Base-by-base conservation (phyloP, 306 rosid species). In the Quercus glauca region DNA sequence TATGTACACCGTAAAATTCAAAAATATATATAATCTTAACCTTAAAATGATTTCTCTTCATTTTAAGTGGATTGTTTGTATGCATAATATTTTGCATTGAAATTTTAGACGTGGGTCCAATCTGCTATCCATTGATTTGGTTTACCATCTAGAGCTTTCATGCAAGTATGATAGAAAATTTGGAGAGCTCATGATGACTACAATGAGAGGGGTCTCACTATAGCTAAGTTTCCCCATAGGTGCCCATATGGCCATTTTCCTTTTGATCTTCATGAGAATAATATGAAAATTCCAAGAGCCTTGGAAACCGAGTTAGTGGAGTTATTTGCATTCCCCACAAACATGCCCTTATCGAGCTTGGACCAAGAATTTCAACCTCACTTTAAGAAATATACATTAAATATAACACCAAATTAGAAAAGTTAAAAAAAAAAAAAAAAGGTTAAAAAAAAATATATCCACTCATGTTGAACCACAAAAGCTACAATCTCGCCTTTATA, bases 251-350 rank as follows among this genome's bases (percentile, higher is more conserved):
- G 45, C 45, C 45, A 41, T 41, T 41, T 15, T 69, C 55, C 9
- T 69, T 28, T 58, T 76, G 76, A 69, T 49, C 77, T 26, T 76
- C 80, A 83, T 56, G 76, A 74, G 84, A 88, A 85, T 68, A 77
- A 80, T 83, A 78, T 83, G 94, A 86, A 88, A 94, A 94, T 78
- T 92, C 96, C 96, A 83, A 86, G 88, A 83, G 93, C 97, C 81
- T 94, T 72, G 97, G 93, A 83, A 92, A 86, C 77, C 94, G 97
- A 85, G 98, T 87, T 87, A 92, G 98, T 94, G 97, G 97, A 91
- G 78, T 83, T 87, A 83, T 83, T 89, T 69, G 81, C 91, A 80
- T 84, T 93, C 90, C 97, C 97, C 98, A 91, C 96, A 92, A 92
- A 90, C 97, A 89, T 89, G 97, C 93, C 92, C 89, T 86, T 77